These are phyloP conservation scores for Termitomyces heimii DNA, from an alignment of 768 basidiomycete genomes.

Conservation along the genomic window DNA sequence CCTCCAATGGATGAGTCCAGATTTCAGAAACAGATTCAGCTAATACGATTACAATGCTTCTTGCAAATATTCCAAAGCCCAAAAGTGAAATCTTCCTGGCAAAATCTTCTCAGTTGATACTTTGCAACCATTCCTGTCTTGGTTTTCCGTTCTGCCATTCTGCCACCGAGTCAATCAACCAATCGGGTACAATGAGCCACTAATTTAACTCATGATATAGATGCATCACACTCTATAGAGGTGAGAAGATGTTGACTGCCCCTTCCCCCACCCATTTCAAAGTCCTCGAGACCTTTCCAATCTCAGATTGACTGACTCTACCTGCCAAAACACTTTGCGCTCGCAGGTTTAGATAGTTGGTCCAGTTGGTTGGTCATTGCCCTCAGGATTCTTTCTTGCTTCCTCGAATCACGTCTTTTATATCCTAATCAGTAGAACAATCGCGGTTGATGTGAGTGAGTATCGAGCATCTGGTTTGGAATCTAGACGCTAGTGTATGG, in stretches of 20 bases:
- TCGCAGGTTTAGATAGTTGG: slow-evolving; percentile 4
- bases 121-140: slow-evolving; percentile 6
- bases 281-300: background rate
- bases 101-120: slow-evolving; percentile 3
- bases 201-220: too few species aligned
- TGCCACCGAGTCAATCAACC: too few species aligned
- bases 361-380: too few species aligned
- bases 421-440: slow-evolving; percentile 8
- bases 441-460: slow-evolving; percentile 4
- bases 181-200: slow-evolving; percentile 5
- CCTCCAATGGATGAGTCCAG: background rate
- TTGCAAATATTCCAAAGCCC: background rate
- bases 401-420: slow-evolving; percentile 1
- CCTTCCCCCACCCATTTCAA: background rate
- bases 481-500: slow-evolving; percentile 3
- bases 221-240: too few species aligned
- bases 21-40: background rate
- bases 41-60: too few species aligned
- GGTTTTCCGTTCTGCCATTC: too few species aligned
- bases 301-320: background rate
- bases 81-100: slow-evolving; percentile 3
- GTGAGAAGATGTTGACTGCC: too few species aligned
- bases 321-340: slow-evolving; percentile 4
- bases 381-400: background rate
- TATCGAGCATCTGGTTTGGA: background rate